Evolutionary conservation across 1,284 basidiomycete genomes (phyloP), one percentile per base, ranked within the genome.

Genomic region (Boletus austroedulis): DNA sequence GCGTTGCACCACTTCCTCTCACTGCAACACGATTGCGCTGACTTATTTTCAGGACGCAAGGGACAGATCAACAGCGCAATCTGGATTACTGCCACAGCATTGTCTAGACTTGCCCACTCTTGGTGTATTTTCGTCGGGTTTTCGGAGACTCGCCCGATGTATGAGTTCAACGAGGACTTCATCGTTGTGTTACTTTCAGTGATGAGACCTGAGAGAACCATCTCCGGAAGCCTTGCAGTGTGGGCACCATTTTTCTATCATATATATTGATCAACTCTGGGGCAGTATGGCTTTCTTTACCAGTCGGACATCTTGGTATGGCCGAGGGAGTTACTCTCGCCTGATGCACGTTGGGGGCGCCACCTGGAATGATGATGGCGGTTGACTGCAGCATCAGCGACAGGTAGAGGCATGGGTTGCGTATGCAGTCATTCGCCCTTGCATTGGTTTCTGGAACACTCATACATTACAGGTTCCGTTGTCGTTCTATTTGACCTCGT

Each of bases 271-370:
- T 85, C 93, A 11, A 82, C 85, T 12, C 77, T 94, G 34, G 4
- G 92, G 94, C 68, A 86, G 94, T 55, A 92, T 28, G 36, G 40
- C 58, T 21, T 44, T 49, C 6, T 62, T 51, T 57, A 21, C 46
- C 32, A 23, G 21, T 14, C 26, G 31, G 60, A 53, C 45, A 47
- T 45, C 45, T 26, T 51, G 40, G 29, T 59, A 69, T 95, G 94
- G 68, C 78, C 92, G 91, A 94, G 70, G 94, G 94, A 69, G 91
- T 94, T 34, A 92, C 92, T 0, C 77, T 95, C n/a, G 51, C 76
- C 80, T 48, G 82, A 79, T 66, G 78, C 86, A 40, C 75, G 77
- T 47, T 75, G 77, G 63, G 81, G 80, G 6, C 80, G 84, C 1
- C 21, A 36, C 4, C 21, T 44, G 87, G 46, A 90, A 92, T 64